Evolutionary conservation across 345 rosid species (phyloP), one percentile per base, ranked within the genome.

Genomic region (Bruguiera gymnorhiza): DNA sequence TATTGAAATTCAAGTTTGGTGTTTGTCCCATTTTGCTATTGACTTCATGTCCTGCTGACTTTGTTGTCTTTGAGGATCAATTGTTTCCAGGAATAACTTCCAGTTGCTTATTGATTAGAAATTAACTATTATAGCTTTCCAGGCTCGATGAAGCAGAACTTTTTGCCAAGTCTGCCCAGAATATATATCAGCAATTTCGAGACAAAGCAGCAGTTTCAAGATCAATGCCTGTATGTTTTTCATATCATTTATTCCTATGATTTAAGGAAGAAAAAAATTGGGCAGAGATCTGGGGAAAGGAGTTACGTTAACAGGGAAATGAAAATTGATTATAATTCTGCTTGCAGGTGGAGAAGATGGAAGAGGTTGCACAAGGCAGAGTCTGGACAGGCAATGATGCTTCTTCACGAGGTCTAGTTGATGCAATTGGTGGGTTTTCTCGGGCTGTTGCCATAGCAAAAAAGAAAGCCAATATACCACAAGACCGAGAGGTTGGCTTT

Each of bases 371-470:
- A 71, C 98, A 94, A 78, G 98, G 98, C 29, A 88, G 98, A 86
- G 98, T 94, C 65, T 94, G 98, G 98, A 86, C 96, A 18, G 96
- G 98, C 70, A 86, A 81, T 43, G 97, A 89, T 82, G 98, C 95
- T 21, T 86, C 86, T 78, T 88, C 92, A 34, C 81, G 74, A 63
- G 93, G 98, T 78, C 73, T 94, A 51, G 89, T 89, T 9, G 98
- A 94, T 87, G 95, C 91, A 39, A 80, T 89, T 10, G 95, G 97
- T 8, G 98, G 98, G 56, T 75, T 89, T 67, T 91, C 97, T 70
- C 83, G 84, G 46, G 98, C 98, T 65, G 65, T 91, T 75, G 97
- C 97, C 9, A 91, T 94, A 27, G 98, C 93, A 26, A 94, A 91
- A 83, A 79, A 84, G 69, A 91, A 83, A 80, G 90, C 93, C 24